Evolutionary conservation across 2,329 filamentous ascomycete species (phyloP).

Genomic region (Tolypocladium sp.): DNA sequence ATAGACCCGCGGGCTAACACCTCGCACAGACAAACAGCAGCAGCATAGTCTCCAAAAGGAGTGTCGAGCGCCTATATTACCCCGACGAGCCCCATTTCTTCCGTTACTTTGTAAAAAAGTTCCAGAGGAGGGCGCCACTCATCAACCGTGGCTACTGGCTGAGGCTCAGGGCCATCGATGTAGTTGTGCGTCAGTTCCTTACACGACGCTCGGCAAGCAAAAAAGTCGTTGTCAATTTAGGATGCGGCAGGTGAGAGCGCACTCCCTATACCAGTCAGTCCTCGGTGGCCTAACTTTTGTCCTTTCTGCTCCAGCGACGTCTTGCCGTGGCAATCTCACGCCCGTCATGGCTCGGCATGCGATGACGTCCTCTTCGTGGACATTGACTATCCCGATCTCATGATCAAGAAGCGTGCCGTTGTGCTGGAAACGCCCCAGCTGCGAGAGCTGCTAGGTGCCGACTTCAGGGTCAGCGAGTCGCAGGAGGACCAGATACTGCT

Average conservation of each 20-base stretch:
- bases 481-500: slow-evolving; percentile 44
- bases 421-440: slow-evolving; percentile 57
- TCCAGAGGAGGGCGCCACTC: slow-evolving; percentile 72
- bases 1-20: not conserved
- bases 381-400: slow-evolving; percentile 75
- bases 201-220: slow-evolving; percentile 37
- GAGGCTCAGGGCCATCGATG: slow-evolving; percentile 73
- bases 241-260: slow-evolving; percentile 76
- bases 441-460: slow-evolving; percentile 20
- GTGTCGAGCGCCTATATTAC: slow-evolving; percentile 84
- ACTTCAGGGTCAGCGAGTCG: slow-evolving; percentile 22
- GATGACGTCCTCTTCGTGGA: slow-evolving; percentile 63
- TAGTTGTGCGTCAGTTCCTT: slow-evolving; percentile 67
- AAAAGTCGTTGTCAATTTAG: slow-evolving; percentile 75
- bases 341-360: slow-evolving; percentile 52
- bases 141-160: slow-evolving; percentile 89
- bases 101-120: slow-evolving; percentile 78
- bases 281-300: not conserved
- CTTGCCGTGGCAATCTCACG: slow-evolving; percentile 74
- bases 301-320: slow-evolving; percentile 56
- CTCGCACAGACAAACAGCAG: slow-evolving; percentile 67
- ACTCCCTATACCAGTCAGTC: not conserved
- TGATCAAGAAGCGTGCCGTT: slow-evolving; percentile 61
- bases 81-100: slow-evolving; percentile 73
- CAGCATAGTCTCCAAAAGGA: slow-evolving; percentile 86